Evolutionary conservation across 768 basidiomycete genomes (phyloP), one percentile per base, ranked within the genome.

Genomic region (Mycena galericulata): DNA sequence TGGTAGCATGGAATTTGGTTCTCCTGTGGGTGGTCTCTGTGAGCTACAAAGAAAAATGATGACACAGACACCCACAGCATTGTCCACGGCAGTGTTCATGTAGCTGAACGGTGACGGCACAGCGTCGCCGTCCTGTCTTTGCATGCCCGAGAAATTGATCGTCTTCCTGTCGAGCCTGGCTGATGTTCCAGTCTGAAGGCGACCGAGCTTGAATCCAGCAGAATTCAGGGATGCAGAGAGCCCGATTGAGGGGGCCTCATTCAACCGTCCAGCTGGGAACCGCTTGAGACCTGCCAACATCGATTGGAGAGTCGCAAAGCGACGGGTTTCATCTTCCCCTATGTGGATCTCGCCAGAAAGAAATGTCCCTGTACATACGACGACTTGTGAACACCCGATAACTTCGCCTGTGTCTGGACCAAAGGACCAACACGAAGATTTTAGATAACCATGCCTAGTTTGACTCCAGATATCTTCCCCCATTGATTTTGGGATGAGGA

Each of bases 351-450:
- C 94, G 12, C 94, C 96, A 2, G 92, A 92, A 27, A 97, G 85
- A 76, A 97, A 97, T 0, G 96, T 97, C 10, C 96, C 96, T 0
- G 95, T 97, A 72, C 94, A 95, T 17, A 97, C 86, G 30, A 97
- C 92, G 14, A 96, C 93, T 71, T 91, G 89, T 4, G 91, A 89
- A 73, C 94, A 97, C 20, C 82, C 80, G 30, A 97, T 89, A 20
- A 90, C 75, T 55, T 95, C 91, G 12, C 94, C 93, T 4, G 87
- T 84, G 34, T 94, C 94, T 94, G 77, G 38, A n/a, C 11, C 4
- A 51, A 17, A 41, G 14, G 26, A 40, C 57, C 2, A 47, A 26
- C 40, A 20, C 49, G 22, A 36, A 12, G 27, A 3, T 7, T 9
- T 29, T 9, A 9, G 66, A 68, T 14, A 29, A 15, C 64, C 79